Percentiles rank a stretch among this genome's conserved stretches.
Conservation (phyloP, 106 monocot species). For the Iris macrosiphon region DNA sequence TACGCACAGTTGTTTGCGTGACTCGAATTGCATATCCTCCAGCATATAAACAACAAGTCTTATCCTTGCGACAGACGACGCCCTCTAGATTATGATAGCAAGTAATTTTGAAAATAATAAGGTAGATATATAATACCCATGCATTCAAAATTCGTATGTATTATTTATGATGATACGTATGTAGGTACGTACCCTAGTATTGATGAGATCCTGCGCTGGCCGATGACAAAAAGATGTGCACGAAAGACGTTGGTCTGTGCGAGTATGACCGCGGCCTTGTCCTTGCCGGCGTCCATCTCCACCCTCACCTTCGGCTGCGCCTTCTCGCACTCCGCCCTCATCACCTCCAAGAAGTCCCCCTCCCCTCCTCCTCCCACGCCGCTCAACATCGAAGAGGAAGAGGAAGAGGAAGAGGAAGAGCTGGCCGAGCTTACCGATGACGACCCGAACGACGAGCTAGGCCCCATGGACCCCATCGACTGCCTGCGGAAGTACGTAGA, state of each 20-base stretch:
- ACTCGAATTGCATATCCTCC: too few relatives aligned
- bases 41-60: too few relatives aligned
- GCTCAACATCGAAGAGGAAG: background rate
- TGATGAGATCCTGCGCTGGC: background rate
- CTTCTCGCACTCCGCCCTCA: slow-evolving; percentile 41
- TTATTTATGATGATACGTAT: too few relatives aligned
- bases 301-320: slow-evolving; percentile 50
- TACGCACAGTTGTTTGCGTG: too few relatives aligned
- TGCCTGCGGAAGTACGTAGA: slow-evolving; percentile 16
- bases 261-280: background rate
- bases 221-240: slow-evolving; percentile 2
- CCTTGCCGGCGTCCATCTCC: background rate
- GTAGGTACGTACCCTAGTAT: background rate
- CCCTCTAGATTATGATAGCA: too few relatives aligned
- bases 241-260: background rate
- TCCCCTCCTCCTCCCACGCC: slow-evolving; percentile 4
- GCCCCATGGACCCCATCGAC: background rate
- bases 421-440: background rate
- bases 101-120: too few relatives aligned
- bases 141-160: too few relatives aligned
- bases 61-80: too few relatives aligned
- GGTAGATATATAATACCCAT: too few relatives aligned
- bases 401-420: too few relatives aligned
- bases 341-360: slow-evolving; percentile 52
- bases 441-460: too few relatives aligned